Evolutionary conservation across 805 yeast species (phyloP).

Genomic region (Saccharomycopsis fermentans): DNA sequence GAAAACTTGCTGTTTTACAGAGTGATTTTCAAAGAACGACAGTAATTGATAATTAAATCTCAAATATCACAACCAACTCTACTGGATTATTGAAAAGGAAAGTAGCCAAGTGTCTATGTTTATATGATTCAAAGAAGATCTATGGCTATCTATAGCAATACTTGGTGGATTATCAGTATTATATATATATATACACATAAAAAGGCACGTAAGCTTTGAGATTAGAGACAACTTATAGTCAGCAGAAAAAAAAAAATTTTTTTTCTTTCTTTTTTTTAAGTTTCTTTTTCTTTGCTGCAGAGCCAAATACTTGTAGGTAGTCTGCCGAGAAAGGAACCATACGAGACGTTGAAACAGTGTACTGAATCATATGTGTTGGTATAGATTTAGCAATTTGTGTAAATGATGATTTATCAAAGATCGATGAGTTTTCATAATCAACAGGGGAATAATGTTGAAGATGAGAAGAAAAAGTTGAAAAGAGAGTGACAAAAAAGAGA

Average conservation of each 20-base stretch:
- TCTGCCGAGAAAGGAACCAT: too few species aligned
- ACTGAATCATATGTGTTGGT: too few species aligned
- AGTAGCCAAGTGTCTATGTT: background rate
- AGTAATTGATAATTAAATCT: background rate
- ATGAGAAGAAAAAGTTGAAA: too few species aligned
- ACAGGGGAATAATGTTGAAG: too few species aligned
- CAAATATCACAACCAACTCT: conserved; percentile 18
- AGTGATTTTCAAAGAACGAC: background rate
- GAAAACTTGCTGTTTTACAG: background rate
- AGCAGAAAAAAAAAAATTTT: background rate
- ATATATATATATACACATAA: background rate
- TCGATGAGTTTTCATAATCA: too few species aligned
- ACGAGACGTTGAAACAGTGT: too few species aligned
- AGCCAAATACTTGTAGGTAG: background rate
- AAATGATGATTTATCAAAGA: too few species aligned
- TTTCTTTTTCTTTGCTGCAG: background rate
- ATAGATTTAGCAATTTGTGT: too few species aligned
- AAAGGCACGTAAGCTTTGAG: background rate
- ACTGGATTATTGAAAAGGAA: conserved; percentile 9
- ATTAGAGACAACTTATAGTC: background rate
- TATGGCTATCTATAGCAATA: background rate
- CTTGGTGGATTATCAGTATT: background rate
- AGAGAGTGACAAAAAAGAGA: too few species aligned
- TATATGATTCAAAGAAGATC: background rate
- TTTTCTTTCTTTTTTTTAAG: background rate